These are phyloP conservation scores for Phaeolepiota aurea DNA, from an alignment of 768 basidiomycete species.

Conservation along the genomic window DNA sequence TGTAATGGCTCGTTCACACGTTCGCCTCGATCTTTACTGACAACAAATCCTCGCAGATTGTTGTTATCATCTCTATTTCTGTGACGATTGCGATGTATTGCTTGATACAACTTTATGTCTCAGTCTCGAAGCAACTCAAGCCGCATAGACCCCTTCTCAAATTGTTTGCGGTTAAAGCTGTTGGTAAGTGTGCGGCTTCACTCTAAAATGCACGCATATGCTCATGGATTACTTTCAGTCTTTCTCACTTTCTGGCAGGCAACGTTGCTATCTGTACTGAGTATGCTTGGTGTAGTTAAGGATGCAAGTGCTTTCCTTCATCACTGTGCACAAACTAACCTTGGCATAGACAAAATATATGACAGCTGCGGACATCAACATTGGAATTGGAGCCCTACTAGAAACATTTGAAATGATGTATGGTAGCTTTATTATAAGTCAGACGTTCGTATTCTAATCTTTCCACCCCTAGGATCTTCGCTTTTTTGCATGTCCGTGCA, in stretches of 20 bases:
- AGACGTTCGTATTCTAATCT: constrained; percentile 4
- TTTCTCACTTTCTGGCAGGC: constrained; percentile 79
- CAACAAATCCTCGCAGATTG: constrained; percentile 32
- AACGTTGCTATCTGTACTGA: constrained; percentile 47
- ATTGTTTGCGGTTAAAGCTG: constrained; percentile 65
- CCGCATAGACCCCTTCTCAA: constrained; percentile 58
- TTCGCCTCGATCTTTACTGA: constrained; percentile 1
- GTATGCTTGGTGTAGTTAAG: constrained; percentile 53
- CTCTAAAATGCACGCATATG: neutral
- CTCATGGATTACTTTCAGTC: constrained; percentile 34
- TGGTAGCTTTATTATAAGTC: constrained; percentile 19
- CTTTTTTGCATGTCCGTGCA: constrained; percentile 62
- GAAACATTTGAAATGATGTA: constrained; percentile 76
- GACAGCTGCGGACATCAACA: constrained; percentile 68
- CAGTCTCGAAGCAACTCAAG: constrained; percentile 44
- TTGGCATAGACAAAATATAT: constrained; percentile 46
- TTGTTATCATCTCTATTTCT: constrained; percentile 53
- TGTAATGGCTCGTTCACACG: constrained; percentile 21
- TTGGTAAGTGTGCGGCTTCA: constrained; percentile 33
- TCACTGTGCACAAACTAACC: neutral
- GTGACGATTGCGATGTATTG: constrained; percentile 78
- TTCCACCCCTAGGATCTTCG: constrained; percentile 40
- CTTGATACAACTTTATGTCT: constrained; percentile 60
- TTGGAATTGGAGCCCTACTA: constrained; percentile 58
- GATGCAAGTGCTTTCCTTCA: constrained; percentile 29